phyloP scores from a whole-genome alignment of 2,329 filamentous ascomycete genomes.

The Aspergillus clavatus region DNA sequence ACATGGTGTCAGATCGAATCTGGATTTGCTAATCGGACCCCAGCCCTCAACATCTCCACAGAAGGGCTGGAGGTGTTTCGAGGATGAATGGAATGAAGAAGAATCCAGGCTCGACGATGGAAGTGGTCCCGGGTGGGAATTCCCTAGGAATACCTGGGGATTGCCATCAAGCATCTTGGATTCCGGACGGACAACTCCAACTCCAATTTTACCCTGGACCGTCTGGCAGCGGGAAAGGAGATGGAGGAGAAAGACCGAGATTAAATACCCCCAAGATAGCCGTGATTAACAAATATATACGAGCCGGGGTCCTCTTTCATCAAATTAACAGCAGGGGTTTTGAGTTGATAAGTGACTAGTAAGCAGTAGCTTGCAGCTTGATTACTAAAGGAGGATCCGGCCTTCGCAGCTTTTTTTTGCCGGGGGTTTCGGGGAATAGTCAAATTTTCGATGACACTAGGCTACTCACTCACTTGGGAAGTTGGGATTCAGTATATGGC shows the following conservation, averaged over 20 bases:
- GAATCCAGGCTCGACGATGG: conserved; percentile 22
- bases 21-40: conserved; percentile 81
- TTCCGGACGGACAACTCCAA: conserved; percentile 20
- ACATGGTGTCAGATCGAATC: conserved; percentile 95
- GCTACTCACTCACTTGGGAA: too few relatives aligned
- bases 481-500: too few relatives aligned
- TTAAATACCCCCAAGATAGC: neutral
- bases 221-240: neutral
- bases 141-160: conserved; percentile 33
- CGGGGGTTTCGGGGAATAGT: neutral
- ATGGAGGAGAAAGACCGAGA: neutral
- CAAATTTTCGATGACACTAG: neutral
- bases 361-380: too few relatives aligned
- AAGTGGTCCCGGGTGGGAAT: conserved; percentile 23
- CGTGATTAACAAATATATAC: neutral
- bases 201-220: conserved; percentile 21
- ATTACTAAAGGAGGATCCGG: neutral
- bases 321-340: neutral
- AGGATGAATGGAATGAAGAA: conserved; percentile 23
- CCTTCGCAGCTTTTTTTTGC: neutral
- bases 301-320: neutral
- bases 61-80: conserved; percentile 56
- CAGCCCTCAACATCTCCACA: conserved; percentile 90
- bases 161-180: conserved; percentile 33
- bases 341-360: neutral